Conservation (phyloP, 1,284 basidiomycete species). For the Cystobasidiaceae sp. region DNA sequence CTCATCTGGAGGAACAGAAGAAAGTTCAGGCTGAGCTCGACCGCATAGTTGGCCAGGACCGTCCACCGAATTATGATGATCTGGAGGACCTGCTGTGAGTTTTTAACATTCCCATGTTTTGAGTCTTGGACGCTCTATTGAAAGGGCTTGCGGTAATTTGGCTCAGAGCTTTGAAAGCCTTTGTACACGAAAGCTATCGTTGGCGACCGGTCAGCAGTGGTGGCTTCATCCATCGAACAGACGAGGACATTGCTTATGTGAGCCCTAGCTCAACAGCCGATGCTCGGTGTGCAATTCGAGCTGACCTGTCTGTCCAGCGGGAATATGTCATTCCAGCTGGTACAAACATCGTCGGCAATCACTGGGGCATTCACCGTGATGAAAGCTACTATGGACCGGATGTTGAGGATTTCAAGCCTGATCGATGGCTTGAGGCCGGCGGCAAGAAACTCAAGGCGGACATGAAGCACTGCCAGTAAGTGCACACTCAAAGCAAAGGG, state of each 20-base stretch:
- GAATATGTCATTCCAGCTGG: slow-evolving; percentile 34
- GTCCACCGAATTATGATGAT: slow-evolving; percentile 46
- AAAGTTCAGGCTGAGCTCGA: slow-evolving; percentile 61
- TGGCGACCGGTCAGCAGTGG: slow-evolving; percentile 55
- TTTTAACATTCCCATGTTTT: slow-evolving; percentile 32
- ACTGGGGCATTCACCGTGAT: slow-evolving; percentile 36
- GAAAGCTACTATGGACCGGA: slow-evolving; percentile 33
- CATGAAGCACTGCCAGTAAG: slow-evolving; percentile 34
- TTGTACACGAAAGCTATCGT: slow-evolving; percentile 58
- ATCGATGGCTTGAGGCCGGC: slow-evolving; percentile 33
- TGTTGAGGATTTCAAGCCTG: slow-evolving; percentile 34
- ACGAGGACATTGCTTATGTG: neutral
- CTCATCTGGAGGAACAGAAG: slow-evolving; percentile 55
- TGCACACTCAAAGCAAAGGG: slow-evolving; percentile 31
- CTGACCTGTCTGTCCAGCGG: slow-evolving; percentile 32
- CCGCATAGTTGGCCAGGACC: slow-evolving; percentile 46
- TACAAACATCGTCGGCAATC: slow-evolving; percentile 34
- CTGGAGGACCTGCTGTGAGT: slow-evolving; percentile 48
- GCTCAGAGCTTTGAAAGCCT: slow-evolving; percentile 53
- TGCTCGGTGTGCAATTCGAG: neutral
- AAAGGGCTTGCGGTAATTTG: neutral
- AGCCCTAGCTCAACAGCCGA: neutral
- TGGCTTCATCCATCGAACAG: slow-evolving; percentile 9
- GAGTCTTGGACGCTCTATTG: slow-evolving; percentile 49
- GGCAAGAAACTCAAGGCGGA: slow-evolving; percentile 23